phyloP scores from a whole-genome alignment of 495 filamentous ascomycete genomes.

The Astrothelium macrocarpum region DNA sequence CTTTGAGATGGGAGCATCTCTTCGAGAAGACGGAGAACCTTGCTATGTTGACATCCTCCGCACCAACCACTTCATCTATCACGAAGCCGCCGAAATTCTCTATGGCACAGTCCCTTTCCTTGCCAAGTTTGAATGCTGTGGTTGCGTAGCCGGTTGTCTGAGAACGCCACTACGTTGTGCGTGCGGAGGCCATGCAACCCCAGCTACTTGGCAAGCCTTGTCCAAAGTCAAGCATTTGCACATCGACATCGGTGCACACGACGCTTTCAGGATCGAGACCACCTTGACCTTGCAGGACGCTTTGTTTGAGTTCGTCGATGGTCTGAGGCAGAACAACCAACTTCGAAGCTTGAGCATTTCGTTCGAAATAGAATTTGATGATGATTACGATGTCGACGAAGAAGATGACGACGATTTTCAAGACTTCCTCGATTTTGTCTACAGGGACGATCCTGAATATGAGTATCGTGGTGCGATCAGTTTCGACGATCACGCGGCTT shows the following conservation, averaged over 20 bases:
- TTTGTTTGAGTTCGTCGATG: background rate
- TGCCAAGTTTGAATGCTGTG: background rate
- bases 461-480: background rate
- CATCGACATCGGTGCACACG: background rate
- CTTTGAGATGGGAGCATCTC: background rate
- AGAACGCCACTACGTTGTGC: background rate
- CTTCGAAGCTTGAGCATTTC: background rate
- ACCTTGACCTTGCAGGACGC: background rate
- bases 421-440: background rate
- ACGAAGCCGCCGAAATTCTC: slow-evolving; percentile 7
- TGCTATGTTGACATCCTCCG: slow-evolving; percentile 7
- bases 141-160: background rate
- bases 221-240: background rate
- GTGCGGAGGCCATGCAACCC: background rate
- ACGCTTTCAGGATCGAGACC: background rate
- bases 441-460: background rate
- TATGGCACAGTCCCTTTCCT: background rate
- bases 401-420: no score
- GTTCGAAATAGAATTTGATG: background rate
- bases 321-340: background rate
- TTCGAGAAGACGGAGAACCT: background rate
- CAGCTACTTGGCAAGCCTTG: background rate
- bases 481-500: background rate
- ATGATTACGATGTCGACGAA: background rate
- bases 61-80: background rate